Evolutionary conservation across 768 basidiomycete species (phyloP), one percentile per base, ranked within the genome.

Genomic region (Amanita exitialis): DNA sequence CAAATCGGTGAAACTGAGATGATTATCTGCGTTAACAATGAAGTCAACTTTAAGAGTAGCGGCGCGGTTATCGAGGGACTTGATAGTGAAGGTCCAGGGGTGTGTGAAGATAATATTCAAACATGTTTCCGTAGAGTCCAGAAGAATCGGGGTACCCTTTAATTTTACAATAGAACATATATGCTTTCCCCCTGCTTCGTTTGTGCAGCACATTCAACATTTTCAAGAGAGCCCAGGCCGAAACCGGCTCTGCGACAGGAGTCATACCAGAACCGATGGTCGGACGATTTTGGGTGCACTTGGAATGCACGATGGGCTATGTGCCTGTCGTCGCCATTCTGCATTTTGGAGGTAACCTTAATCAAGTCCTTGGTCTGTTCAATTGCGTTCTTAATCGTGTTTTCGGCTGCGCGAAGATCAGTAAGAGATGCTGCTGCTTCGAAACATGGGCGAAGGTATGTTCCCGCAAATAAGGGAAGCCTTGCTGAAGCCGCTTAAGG

Each of bases 391-490:
- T n/a, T n/a, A n/a, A n/a, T n/a, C n/a, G n/a, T n/a, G n/a, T n/a
- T n/a, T n/a, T n/a, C n/a, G n/a, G n/a, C n/a, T n/a, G n/a, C n/a
- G n/a, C n/a, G n/a, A n/a, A n/a, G n/a, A n/a, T n/a, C n/a, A n/a
- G n/a, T n/a, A n/a, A n/a, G n/a, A n/a, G n/a, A n/a, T n/a, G n/a
- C n/a, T n/a, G 54, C 44, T 3, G 51, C 51, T 46, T 3, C 3
- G 42, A 53, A 30, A 35, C 53, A 55, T 47, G n/a, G 25, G 44
- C 54, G 45, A n/a, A 48, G 54, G 37, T 32, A 47, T 41, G 43
- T 45, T 20, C 30, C 54, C 54, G 23, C 53, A 51, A 37, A 54
- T 35, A 27, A 25, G 1, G 34, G 39, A 12, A 18, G 37, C n/a
- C 36, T 13, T 43, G 39, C 9, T 32, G 47, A 39, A 56, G 13